These are phyloP conservation scores for Kazachstania kunashirensis DNA, from an alignment of 805 yeast species.

Conservation along the genomic window DNA sequence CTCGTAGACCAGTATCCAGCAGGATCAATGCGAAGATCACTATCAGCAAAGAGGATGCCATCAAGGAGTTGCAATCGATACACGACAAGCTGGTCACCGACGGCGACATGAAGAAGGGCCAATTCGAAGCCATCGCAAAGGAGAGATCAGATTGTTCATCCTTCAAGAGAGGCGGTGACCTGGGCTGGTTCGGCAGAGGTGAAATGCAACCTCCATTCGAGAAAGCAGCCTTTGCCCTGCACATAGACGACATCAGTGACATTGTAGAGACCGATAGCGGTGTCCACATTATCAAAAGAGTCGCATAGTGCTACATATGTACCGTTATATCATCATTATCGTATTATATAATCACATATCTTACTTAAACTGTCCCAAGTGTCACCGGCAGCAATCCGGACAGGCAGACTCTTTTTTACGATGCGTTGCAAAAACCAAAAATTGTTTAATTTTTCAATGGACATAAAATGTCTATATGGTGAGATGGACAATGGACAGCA, in stretches of 20 bases:
- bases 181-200: conserved; percentile 81
- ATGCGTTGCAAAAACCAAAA: too few relatives aligned
- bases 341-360: too few relatives aligned
- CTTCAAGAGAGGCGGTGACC: conserved; percentile 80
- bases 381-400: too few relatives aligned
- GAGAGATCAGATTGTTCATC: conserved; percentile 86
- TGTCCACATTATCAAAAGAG: conserved; percentile 77
- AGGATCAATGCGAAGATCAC: conserved; percentile 62
- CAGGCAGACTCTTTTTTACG: too few relatives aligned
- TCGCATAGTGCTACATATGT: conserved; percentile 33
- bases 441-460: too few relatives aligned
- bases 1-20: conserved; percentile 91
- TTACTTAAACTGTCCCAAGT: too few relatives aligned
- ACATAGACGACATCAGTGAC: conserved; percentile 74
- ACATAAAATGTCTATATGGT: too few relatives aligned
- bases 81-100: conserved; percentile 41
- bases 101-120: conserved; percentile 37
- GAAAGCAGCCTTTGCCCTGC: conserved; percentile 69
- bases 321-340: too few relatives aligned
- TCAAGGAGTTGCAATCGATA: conserved; percentile 47
- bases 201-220: conserved; percentile 96
- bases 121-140: conserved; percentile 59
- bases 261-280: conserved; percentile 88
- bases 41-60: conserved; percentile 74
- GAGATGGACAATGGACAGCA: too few relatives aligned